These are phyloP conservation scores for Setaria italica DNA, from an alignment of 202 grass and related monocot species.

Conservation along the genomic window DNA sequence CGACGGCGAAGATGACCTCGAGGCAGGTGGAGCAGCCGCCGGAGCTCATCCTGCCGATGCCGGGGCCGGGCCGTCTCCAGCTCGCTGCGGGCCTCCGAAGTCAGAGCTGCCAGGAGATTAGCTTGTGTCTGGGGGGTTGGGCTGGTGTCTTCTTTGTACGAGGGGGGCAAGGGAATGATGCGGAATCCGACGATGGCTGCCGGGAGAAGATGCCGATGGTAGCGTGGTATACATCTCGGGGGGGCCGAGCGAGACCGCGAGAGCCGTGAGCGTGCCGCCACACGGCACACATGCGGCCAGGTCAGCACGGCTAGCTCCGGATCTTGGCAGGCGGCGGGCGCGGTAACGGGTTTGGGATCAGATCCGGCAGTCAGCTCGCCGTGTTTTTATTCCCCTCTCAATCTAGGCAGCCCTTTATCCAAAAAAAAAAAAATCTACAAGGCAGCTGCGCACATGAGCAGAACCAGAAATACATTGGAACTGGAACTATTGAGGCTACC, in stretches of 20 bases:
- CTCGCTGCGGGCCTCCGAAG: neutral
- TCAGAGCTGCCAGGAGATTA: neutral
- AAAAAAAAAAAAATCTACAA: too few relatives aligned
- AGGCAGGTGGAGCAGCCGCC: slow-evolving; percentile 76
- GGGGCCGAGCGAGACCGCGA: neutral
- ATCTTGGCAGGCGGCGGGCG: neutral
- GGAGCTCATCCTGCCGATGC: slow-evolving; percentile 55
- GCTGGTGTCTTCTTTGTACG: slow-evolving; percentile 1
- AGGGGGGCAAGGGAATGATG: slow-evolving; percentile 38
- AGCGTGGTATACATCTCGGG: neutral
- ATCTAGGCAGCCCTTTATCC: too few relatives aligned
- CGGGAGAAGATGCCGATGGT: slow-evolving; percentile 43
- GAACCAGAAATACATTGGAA: too few relatives aligned
- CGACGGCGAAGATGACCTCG: slow-evolving; percentile 79
- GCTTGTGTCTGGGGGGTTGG: neutral
- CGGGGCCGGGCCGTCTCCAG: neutral
- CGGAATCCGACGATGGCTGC: slow-evolving; percentile 38
- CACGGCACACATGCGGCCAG: slow-evolving; percentile 35
- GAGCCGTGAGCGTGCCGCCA: slow-evolving; percentile 21
- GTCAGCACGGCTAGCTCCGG: neutral
- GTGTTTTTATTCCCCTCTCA: neutral
- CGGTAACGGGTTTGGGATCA: slow-evolving; percentile 17
- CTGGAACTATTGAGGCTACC: too few relatives aligned
- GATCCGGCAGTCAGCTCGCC: neutral
- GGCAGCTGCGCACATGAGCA: too few relatives aligned